These are phyloP conservation scores for Metschnikowia reukaufii DNA, from an alignment of 805 yeast genomes.

Conservation along the genomic window DNA sequence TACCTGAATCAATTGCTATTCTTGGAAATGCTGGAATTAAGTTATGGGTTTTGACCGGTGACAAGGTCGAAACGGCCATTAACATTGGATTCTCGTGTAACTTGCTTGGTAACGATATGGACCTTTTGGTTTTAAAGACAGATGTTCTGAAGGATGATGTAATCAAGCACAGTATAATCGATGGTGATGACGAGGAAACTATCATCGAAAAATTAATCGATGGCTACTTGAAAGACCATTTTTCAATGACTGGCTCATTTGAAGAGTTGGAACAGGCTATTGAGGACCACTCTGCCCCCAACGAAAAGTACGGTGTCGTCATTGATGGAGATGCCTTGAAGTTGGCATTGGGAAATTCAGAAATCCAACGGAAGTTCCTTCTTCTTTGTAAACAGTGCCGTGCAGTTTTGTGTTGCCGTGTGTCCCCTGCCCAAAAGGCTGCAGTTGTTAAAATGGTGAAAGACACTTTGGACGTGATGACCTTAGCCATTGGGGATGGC, in stretches of 20 bases:
- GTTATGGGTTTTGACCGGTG: slow-evolving; percentile 86
- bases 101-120: slow-evolving; percentile 72
- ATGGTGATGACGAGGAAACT: slow-evolving; percentile 24
- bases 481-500: slow-evolving; percentile 83
- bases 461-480: slow-evolving; percentile 64
- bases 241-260: slow-evolving; percentile 57
- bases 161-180: slow-evolving; percentile 21
- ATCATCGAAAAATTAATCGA: slow-evolving; percentile 49
- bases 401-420: slow-evolving; percentile 81
- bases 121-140: slow-evolving; percentile 57
- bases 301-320: slow-evolving; percentile 55
- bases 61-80: slow-evolving; percentile 86
- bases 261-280: slow-evolving; percentile 56
- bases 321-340: slow-evolving; percentile 70
- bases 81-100: slow-evolving; percentile 87
- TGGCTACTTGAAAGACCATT: slow-evolving; percentile 54
- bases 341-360: slow-evolving; percentile 40
- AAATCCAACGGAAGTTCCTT: slow-evolving; percentile 51
- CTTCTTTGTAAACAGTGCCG: slow-evolving; percentile 73
- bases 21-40: slow-evolving; percentile 77
- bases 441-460: slow-evolving; percentile 68
- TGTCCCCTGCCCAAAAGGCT: slow-evolving; percentile 83
- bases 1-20: slow-evolving; percentile 73
- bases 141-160: slow-evolving; percentile 29
- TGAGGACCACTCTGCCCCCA: slow-evolving; percentile 64